These are phyloP conservation scores for Pestalotiopsis sp. DNA, from an alignment of 2,329 filamentous ascomycete species.

Conservation along the genomic window DNA sequence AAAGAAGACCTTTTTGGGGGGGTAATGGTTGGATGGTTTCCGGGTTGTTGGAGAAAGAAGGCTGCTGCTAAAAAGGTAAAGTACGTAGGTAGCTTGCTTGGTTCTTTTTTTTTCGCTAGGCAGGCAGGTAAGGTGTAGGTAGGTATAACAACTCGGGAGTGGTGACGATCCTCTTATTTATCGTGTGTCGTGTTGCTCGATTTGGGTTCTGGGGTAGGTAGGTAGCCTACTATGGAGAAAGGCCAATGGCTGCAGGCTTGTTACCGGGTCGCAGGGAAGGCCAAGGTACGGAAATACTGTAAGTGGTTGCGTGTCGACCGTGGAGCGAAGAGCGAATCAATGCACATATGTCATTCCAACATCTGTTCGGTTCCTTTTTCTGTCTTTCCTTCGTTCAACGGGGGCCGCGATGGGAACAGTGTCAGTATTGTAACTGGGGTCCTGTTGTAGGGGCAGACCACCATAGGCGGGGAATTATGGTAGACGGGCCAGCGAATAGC, in stretches of 20 bases:
- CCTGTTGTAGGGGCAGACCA: not conserved
- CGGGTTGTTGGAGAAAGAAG: not conserved
- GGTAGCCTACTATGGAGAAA: not conserved
- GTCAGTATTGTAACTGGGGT: not conserved
- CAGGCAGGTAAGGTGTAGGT: not conserved
- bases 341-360: not conserved
- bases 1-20: not conserved
- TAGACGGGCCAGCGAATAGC: not conserved
- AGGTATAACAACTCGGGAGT: not conserved
- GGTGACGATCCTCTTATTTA: constrained; percentile 10
- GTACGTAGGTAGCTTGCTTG: not conserved
- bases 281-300: not conserved
- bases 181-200: constrained; percentile 10
- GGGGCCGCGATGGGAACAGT: not conserved
- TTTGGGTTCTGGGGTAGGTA: not conserved
- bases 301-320: not conserved
- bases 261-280: not conserved
- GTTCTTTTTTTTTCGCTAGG: no score
- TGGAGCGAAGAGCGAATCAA: not conserved
- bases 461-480: not conserved
- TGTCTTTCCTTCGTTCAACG: not conserved
- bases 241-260: not conserved
- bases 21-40: not conserved
- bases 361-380: not conserved
- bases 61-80: not conserved